Evolutionary conservation across 2,329 filamentous ascomycete genomes (phyloP), one percentile per base, ranked within the genome.

Genomic region (Aureobasidium sp.): DNA sequence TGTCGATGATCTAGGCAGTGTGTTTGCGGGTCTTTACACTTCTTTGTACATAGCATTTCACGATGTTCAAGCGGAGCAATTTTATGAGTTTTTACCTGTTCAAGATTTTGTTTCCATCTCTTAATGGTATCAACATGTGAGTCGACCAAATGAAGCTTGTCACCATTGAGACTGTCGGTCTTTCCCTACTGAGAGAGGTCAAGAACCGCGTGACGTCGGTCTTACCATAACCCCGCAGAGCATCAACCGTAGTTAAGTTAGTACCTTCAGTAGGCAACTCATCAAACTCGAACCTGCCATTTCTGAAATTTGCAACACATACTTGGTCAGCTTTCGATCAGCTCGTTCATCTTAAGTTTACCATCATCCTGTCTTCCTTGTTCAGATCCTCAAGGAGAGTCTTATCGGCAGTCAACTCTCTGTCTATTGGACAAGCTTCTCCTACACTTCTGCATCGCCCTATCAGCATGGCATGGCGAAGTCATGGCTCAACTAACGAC

Each of bases 391-490:
- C 29, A n/a, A 46, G 29, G n/a, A 36, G 39, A 37, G 27, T 41
- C 7, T n/a, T 32, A 6, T 23, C 53, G 27, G 41, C 29, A 13
- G 8, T 17, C 39, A 57, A n/a, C 29, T 10, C 29, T 51, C 26
- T 51, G 36, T 29, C 34, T 12, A 32, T 27, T 5, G 8, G 12
- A 15, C 23, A 52, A 34, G 10, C 27, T 17, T 4, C 26, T n/a
- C 29, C 37, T 20, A n/a, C 32, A 9, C 23, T 46, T 10, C 7
- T 10, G 17, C n/a, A 34, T 48, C 55, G 34, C 12, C 42, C 12
- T 1, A 17, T 62, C 64, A 81, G 65, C 64, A 97, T 99, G 94
- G 92, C 93, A 64, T 99, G 94, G 94, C 84, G 85, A 67, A 91
- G 89, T 74, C 89, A 87, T 7, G 93, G 91, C 64, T 76, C 77